Evolutionary conservation across 805 yeast species (phyloP).

Genomic region (Wickerhamiella vanderwaltii): DNA sequence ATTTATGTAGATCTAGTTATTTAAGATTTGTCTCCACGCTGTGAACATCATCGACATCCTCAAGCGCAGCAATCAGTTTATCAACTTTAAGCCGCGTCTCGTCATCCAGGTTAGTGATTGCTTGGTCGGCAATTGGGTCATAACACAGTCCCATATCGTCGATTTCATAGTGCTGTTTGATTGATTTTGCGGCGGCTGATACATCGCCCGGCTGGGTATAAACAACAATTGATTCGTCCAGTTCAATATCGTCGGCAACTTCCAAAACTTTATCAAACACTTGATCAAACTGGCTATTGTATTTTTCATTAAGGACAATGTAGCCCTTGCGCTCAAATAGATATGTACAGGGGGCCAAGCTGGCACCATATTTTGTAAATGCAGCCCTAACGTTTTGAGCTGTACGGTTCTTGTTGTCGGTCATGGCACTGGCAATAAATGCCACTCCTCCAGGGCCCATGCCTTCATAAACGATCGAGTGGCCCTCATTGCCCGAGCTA

Average conservation of each 20-base stretch:
- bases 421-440: conserved; percentile 68
- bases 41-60: conserved; percentile 74
- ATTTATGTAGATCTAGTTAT: neutral
- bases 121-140: conserved; percentile 54
- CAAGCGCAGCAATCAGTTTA: conserved; percentile 49
- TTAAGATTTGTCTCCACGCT: conserved; percentile 60
- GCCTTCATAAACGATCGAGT: conserved; percentile 65
- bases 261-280: conserved; percentile 68
- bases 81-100: conserved; percentile 41
- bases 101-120: conserved; percentile 43
- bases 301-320: conserved; percentile 36
- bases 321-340: conserved; percentile 72
- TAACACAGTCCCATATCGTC: conserved; percentile 63
- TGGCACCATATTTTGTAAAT: conserved; percentile 48
- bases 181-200: conserved; percentile 44
- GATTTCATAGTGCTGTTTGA: conserved; percentile 47
- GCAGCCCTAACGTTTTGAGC: conserved; percentile 63
- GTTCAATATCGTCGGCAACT: conserved; percentile 41
- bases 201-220: conserved; percentile 55
- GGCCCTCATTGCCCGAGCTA: conserved; percentile 50
- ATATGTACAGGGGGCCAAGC: conserved; percentile 64
- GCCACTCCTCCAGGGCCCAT: conserved; percentile 90
- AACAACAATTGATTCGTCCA: conserved; percentile 32
- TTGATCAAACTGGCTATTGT: conserved; percentile 38
- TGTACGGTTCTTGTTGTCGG: conserved; percentile 80